These are phyloP conservation scores for Ceratobasidium sp. DNA, from an alignment of 1,284 basidiomycete genomes.

Conservation along the genomic window DNA sequence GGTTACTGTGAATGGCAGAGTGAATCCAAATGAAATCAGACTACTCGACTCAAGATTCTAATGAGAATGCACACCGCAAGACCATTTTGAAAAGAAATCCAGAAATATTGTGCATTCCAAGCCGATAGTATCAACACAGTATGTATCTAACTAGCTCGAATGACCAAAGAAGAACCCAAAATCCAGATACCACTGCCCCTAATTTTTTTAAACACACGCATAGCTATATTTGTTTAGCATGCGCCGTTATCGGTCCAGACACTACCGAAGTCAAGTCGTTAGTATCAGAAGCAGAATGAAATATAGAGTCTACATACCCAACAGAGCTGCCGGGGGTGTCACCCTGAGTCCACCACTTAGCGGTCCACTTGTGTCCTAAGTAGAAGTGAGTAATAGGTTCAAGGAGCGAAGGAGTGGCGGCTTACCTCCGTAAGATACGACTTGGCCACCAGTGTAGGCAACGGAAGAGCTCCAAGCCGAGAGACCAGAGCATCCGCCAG, in stretches of 20 bases:
- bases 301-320: constrained; percentile 24
- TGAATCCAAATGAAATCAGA: too few relatives aligned
- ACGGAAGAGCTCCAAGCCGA: constrained; percentile 41
- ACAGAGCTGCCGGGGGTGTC: constrained; percentile 46
- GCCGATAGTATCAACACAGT: not conserved
- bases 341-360: constrained; percentile 51
- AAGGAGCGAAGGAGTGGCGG: not conserved
- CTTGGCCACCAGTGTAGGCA: constrained; percentile 49
- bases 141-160: constrained; percentile 4
- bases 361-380: constrained; percentile 43
- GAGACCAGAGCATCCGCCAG: constrained; percentile 40
- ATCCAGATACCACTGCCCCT: not conserved
- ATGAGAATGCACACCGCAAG: too few relatives aligned
- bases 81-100: not conserved
- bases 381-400: not conserved
- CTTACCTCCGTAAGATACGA: constrained; percentile 47
- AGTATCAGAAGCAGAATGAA: not conserved
- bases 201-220: not conserved
- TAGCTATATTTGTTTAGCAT: constrained; percentile 23
- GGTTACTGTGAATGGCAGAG: too few relatives aligned
- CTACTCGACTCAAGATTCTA: too few relatives aligned
- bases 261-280: not conserved
- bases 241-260: constrained; percentile 48
- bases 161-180: not conserved
- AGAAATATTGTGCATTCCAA: not conserved